Evolutionary conservation across 1,284 basidiomycete species (phyloP), one percentile per base, ranked within the genome.

Genomic region (Stygiomarasmius scandens): DNA sequence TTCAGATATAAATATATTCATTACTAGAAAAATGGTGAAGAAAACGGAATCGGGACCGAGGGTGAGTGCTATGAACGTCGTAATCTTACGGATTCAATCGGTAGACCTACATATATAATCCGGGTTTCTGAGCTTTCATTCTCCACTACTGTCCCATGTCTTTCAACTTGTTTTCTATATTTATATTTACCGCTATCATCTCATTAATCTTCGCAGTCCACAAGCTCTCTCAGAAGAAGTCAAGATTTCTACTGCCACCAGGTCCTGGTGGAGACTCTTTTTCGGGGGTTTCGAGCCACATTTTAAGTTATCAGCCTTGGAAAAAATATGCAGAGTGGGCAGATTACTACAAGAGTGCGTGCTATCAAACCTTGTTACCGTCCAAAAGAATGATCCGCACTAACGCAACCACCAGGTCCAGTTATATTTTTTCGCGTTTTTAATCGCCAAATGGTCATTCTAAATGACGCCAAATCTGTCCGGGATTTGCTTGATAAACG

Each of bases 371-470:
- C 6, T 41, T 41, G 16, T 16, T 50, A 49, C 12, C 53, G 10
- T 43, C 41, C 23, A 12, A 23, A 47, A 25, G n/a, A n/a, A n/a
- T n/a, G 6, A 8, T 45, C 14, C 27, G 2, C 10, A 14, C 36
- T 44, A 20, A 53, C 20, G 11, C 19, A 32, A 25, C 29, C 9
- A 11, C 16, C 29, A 76, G 74, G 64, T 36, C 59, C 69, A 1
- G 58, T 78, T 25, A 67, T 78, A 23, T 70, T 69, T 1, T 75
- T 77, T 54, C 68, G 72, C 14, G 64, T 76, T 16, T 74, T 71
- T 57, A 74, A 73, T 55, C 66, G 24, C 5, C 34, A 32, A 24
- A 52, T 70, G 16, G 61, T 79, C 25, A 70, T 80, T 9, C 64
- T 80, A 5, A 79, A 77, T 60, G 67, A 68, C 54, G 64, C 60